phyloP scores from a whole-genome alignment of 352 stramenopile genomes.

The Globisporangium spinosum region DNA sequence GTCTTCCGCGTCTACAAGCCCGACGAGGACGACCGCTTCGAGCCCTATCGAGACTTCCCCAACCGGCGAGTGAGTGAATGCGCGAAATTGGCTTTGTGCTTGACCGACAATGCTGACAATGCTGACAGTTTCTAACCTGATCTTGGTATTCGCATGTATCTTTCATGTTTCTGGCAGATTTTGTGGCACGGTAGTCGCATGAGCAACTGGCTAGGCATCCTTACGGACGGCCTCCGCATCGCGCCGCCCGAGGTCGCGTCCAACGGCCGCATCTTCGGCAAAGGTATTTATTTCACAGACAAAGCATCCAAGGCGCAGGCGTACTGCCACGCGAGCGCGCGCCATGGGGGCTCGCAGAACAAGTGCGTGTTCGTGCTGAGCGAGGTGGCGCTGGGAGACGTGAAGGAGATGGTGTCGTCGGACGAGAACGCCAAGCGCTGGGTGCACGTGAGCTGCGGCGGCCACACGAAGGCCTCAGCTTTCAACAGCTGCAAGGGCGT shows the following conservation, averaged over 20 bases:
- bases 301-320: slow-evolving; percentile 72
- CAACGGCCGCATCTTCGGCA: slow-evolving; percentile 78
- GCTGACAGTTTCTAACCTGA: not conserved
- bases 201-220: slow-evolving; percentile 82
- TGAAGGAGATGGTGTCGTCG: slow-evolving; percentile 53
- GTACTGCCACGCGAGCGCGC: slow-evolving; percentile 53
- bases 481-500: slow-evolving; percentile 70
- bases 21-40: slow-evolving; percentile 48
- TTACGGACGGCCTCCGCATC: slow-evolving; percentile 77
- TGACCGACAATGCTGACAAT: not conserved
- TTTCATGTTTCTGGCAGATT: slow-evolving; percentile 39
- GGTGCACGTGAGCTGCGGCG: slow-evolving; percentile 40
- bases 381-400: slow-evolving; percentile 68
- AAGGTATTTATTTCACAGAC: slow-evolving; percentile 87
- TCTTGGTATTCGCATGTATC: not conserved
- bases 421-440: slow-evolving; percentile 47
- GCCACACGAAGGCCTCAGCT: slow-evolving; percentile 30
- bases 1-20: slow-evolving; percentile 63
- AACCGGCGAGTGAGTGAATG: slow-evolving; percentile 46
- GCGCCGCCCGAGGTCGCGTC: slow-evolving; percentile 68
- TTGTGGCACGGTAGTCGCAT: slow-evolving; percentile 87
- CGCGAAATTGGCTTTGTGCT: not conserved
- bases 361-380: slow-evolving; percentile 54
- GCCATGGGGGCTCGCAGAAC: slow-evolving; percentile 28
- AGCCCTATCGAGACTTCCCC: slow-evolving; percentile 35